These are phyloP conservation scores for Solanum piurae DNA, from an alignment of 257 asterid species.

Conservation along the genomic window DNA sequence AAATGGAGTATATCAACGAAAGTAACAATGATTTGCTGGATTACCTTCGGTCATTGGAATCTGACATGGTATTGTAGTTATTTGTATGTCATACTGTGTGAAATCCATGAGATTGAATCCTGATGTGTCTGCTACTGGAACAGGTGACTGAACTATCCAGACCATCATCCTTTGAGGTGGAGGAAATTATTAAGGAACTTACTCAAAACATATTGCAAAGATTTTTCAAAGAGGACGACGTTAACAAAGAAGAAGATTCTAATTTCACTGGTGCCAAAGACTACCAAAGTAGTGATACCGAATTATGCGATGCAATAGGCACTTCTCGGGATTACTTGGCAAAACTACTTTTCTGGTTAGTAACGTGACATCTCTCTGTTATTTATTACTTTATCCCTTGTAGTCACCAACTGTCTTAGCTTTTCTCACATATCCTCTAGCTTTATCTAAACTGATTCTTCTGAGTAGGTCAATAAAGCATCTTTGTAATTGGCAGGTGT, in stretches of 20 bases:
- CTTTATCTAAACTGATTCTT: background rate
- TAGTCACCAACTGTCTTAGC: background rate
- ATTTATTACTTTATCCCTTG: background rate
- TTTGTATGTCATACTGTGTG: background rate
- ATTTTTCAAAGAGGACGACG: conserved; percentile 50
- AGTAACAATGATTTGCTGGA: conserved; percentile 73
- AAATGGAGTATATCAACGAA: conserved; percentile 43
- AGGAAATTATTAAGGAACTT: conserved; percentile 82
- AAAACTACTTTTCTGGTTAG: conserved; percentile 92
- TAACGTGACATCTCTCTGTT: background rate
- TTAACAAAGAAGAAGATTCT: conserved; percentile 19
- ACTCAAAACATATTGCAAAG: conserved; percentile 54
- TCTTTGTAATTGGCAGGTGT: conserved; percentile 53
- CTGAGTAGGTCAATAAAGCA: background rate
- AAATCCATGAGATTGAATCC: background rate
- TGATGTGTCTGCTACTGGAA: conserved; percentile 3
- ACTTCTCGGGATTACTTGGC: conserved; percentile 93
- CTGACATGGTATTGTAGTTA: conserved; percentile 59
- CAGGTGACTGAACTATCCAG: conserved; percentile 80
- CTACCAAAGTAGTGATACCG: conserved; percentile 17
- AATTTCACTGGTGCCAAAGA: conserved; percentile 22
- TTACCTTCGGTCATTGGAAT: conserved; percentile 78
- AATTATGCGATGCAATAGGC: conserved; percentile 27
- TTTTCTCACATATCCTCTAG: background rate
- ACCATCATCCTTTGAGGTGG: conserved; percentile 89